Evolutionary conservation across 805 yeast genomes (phyloP).

Genomic region (Zygotorulaspora danielsina): DNA sequence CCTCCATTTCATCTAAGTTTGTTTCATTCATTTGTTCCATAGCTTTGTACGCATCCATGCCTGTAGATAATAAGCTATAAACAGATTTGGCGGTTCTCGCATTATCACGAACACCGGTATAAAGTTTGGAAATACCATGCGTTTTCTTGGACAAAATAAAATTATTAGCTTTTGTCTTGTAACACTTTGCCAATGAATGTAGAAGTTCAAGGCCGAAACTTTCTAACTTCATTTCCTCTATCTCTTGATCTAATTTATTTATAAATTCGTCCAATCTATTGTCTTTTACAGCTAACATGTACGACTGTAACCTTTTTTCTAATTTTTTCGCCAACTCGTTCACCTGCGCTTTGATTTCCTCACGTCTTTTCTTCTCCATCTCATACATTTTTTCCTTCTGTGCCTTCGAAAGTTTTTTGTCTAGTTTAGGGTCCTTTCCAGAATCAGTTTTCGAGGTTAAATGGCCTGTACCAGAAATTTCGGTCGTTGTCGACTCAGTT

Average conservation of each 20-base stretch:
- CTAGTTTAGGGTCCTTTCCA: conserved; percentile 32
- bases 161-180: conserved; percentile 69
- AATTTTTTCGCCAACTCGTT: conserved; percentile 49
- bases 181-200: conserved; percentile 76
- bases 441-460: conserved; percentile 3
- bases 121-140: conserved; percentile 81
- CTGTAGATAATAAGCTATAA: conserved; percentile 73
- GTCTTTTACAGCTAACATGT: conserved; percentile 44
- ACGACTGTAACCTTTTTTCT: conserved; percentile 43
- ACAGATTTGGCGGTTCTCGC: conserved; percentile 81
- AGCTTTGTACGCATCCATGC: conserved; percentile 80
- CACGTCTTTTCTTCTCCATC: conserved; percentile 52
- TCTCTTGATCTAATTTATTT: conserved; percentile 53
- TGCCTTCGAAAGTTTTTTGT: conserved; percentile 36
- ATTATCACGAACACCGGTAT: conserved; percentile 76
- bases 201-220: conserved; percentile 89
- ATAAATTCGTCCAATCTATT: conserved; percentile 47
- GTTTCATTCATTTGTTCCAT: conserved; percentile 70
- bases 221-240: conserved; percentile 84
- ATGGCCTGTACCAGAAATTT: conserved; percentile 11
- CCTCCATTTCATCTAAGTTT: conserved; percentile 54
- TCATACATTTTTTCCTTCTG: conserved; percentile 49
- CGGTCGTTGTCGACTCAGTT: conserved; percentile 18
- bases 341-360: conserved; percentile 46
- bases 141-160: conserved; percentile 72